These are phyloP conservation scores for Taphrina betulina DNA, from an alignment of 1,139 yeast genomes.

Conservation along the genomic window DNA sequence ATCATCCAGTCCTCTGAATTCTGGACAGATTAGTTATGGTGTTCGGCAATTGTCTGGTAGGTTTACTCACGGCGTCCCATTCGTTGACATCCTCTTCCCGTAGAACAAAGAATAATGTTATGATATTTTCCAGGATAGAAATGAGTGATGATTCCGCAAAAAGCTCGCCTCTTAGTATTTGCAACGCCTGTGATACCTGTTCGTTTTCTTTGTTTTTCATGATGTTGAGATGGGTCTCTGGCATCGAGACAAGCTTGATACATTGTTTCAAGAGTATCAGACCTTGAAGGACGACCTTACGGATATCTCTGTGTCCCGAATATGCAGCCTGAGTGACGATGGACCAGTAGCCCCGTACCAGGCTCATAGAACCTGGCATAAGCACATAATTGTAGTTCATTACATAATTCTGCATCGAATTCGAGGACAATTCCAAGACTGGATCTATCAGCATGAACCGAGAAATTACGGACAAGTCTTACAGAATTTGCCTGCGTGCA, in stretches of 20 bases:
- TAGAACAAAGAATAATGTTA: slow-evolving; percentile 69
- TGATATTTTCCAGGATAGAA: slow-evolving; percentile 63
- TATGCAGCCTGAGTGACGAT: slow-evolving; percentile 64
- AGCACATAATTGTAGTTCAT: slow-evolving; percentile 55
- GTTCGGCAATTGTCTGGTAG: too few relatives aligned
- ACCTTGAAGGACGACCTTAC: slow-evolving; percentile 68
- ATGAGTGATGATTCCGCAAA: slow-evolving; percentile 59
- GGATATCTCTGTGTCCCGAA: slow-evolving; percentile 65
- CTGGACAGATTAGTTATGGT: not conserved
- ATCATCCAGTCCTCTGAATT: slow-evolving; percentile 94
- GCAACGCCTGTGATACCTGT: slow-evolving; percentile 61
- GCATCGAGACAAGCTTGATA: slow-evolving; percentile 53
- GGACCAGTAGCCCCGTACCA: slow-evolving; percentile 59
- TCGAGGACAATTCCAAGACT: slow-evolving; percentile 17
- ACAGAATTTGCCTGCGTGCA: slow-evolving; percentile 30
- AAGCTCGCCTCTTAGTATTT: slow-evolving; percentile 54
- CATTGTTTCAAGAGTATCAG: slow-evolving; percentile 64
- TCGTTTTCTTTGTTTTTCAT: slow-evolving; percentile 41
- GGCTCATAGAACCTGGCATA: slow-evolving; percentile 61
- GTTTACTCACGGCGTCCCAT: slow-evolving; percentile 54
- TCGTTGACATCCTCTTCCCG: slow-evolving; percentile 72
- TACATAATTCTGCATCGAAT: slow-evolving; percentile 19
- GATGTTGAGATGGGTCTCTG: slow-evolving; percentile 19
- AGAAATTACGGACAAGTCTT: not conserved
- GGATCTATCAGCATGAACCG: not conserved